Conservation (phyloP, 2,329 filamentous ascomycete genomes). For the Reticulascus tulasneorum region DNA sequence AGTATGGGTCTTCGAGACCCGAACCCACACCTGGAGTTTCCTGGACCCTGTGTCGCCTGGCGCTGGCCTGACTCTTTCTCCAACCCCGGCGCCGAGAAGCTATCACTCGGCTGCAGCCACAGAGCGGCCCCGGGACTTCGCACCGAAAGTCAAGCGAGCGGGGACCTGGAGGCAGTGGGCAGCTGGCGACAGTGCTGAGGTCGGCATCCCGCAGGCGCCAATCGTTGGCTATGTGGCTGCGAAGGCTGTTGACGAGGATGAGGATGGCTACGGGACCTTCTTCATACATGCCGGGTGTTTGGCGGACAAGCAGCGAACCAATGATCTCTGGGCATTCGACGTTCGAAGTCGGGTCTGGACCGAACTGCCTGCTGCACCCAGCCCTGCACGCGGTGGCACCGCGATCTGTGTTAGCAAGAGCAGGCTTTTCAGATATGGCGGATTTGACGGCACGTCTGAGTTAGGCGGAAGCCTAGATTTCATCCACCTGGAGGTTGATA, state of each 20-base stretch:
- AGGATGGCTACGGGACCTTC: constrained; percentile 62
- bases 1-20: constrained; percentile 72
- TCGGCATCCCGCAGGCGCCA: constrained; percentile 56
- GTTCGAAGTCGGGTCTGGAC: constrained; percentile 62
- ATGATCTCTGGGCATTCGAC: constrained; percentile 77
- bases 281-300: constrained; percentile 76
- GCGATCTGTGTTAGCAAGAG: constrained; percentile 61
- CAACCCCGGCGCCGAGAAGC: constrained; percentile 61
- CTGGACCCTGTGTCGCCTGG: constrained; percentile 52
- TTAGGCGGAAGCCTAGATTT: constrained; percentile 70
- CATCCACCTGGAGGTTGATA: constrained; percentile 53
- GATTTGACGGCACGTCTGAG: constrained; percentile 68
- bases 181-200: constrained; percentile 48
- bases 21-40: constrained; percentile 58
- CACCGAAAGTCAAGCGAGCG: constrained; percentile 26
- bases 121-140: constrained; percentile 52
- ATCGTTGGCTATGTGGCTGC: constrained; percentile 55
- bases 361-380: constrained; percentile 63
- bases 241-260: constrained; percentile 55
- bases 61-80: constrained; percentile 35
- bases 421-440: constrained; percentile 74
- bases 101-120: constrained; percentile 63
- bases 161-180: constrained; percentile 54
- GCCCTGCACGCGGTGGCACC: constrained; percentile 61
- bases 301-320: constrained; percentile 53